These are phyloP conservation scores for Coffea humblotiana DNA, from an alignment of 305 asterid species.

Conservation along the genomic window DNA sequence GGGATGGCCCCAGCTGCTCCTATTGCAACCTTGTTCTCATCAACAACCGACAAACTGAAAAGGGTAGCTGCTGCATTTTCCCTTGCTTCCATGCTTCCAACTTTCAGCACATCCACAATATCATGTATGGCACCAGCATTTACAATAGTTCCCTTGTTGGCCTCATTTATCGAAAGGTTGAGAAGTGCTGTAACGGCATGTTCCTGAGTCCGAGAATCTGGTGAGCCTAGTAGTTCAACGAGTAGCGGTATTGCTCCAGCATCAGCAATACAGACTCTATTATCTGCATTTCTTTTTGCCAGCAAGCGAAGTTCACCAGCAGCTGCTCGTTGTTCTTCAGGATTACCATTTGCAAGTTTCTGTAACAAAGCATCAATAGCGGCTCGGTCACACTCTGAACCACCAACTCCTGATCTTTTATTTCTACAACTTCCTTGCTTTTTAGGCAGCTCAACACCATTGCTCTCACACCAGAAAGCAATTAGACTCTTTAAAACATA, in stretches of 20 bases:
- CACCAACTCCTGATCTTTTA: conserved; percentile 52
- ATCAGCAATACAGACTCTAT: conserved; percentile 84
- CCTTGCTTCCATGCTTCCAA: conserved; percentile 83
- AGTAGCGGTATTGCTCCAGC: conserved; percentile 92
- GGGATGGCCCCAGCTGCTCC: conserved; percentile 98
- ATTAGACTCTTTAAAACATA: conserved; percentile 88
- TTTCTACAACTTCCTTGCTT: conserved; percentile 60
- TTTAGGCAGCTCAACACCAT: conserved; percentile 86
- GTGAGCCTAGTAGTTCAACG: conserved; percentile 75
- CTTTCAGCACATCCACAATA: conserved; percentile 76
- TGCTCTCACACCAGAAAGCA: conserved; percentile 90
- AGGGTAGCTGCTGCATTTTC: conserved; percentile 98
- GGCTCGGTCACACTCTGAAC: conserved; percentile 75
- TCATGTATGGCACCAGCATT: conserved; percentile 88
- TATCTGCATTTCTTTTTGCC: conserved; percentile 90
- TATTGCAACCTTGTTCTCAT: conserved; percentile 88
- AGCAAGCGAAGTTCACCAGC: conserved; percentile 95
- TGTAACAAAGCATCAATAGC: conserved; percentile 64
- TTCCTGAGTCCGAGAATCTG: conserved; percentile 81
- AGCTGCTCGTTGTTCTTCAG: conserved; percentile 84
- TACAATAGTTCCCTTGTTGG: conserved; percentile 85
- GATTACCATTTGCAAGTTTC: conserved; percentile 66
- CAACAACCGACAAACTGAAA: conserved; percentile 81
- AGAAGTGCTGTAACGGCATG: conserved; percentile 95
- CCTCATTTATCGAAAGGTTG: conserved; percentile 87